Conservation (phyloP, 163 green algal species). For the Volvox carteri region DNA sequence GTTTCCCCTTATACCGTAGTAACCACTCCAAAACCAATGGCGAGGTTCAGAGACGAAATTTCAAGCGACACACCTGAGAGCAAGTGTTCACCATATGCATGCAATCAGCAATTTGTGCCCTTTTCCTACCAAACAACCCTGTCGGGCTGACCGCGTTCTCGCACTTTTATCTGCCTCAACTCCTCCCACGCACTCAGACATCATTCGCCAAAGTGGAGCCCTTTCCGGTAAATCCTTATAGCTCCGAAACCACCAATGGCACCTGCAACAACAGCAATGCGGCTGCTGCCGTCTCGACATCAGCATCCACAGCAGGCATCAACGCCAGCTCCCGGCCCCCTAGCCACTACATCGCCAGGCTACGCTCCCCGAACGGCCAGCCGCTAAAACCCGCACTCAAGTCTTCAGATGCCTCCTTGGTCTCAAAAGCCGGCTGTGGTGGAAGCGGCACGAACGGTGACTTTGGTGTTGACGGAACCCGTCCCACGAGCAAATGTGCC, state of each 20-base stretch:
- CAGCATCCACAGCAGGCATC: background rate
- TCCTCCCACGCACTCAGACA: slow-evolving; percentile 1
- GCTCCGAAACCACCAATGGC: background rate
- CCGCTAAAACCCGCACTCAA: background rate
- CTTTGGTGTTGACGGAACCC: background rate
- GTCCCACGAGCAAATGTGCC: background rate
- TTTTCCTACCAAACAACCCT: too few species aligned
- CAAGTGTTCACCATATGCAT: too few species aligned
- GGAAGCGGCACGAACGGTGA: background rate
- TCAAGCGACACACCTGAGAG: too few species aligned
- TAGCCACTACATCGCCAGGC: background rate
- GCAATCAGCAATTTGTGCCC: too few species aligned
- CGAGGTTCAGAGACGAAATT: too few species aligned
- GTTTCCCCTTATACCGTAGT: too few species aligned
- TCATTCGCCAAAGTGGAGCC: background rate
- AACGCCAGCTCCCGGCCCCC: background rate
- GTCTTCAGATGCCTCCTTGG: background rate
- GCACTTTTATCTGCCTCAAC: too few species aligned
- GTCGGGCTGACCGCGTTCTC: too few species aligned
- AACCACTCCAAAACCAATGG: too few species aligned
- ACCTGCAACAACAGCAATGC: background rate
- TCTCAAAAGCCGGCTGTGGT: background rate
- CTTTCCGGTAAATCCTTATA: background rate
- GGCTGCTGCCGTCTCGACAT: background rate
- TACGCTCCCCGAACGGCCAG: background rate